Conservation (phyloP, 2,329 filamentous ascomycete species). For the Diaporthe capsici region DNA sequence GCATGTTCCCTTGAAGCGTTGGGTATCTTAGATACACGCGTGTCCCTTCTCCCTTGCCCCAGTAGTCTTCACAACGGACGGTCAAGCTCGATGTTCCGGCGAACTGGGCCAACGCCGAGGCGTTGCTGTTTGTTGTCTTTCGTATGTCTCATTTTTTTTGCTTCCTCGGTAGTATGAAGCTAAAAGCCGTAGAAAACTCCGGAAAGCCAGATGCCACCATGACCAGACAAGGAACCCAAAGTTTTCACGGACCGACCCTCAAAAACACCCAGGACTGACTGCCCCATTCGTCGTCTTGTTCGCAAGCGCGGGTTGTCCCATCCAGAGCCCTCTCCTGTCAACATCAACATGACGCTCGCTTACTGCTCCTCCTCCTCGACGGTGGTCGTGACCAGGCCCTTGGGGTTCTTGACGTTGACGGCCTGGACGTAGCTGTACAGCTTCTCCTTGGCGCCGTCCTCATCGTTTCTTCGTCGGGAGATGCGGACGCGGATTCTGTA, state of each 20-base stretch:
- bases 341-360: slow-evolving; percentile 22
- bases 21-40: slow-evolving; percentile 35
- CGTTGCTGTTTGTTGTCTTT: slow-evolving; percentile 35
- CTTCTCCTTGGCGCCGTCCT: slow-evolving; percentile 99
- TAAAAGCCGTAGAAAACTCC: slow-evolving; percentile 61
- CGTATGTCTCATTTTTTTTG: slow-evolving; percentile 41
- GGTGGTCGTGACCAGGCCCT: slow-evolving; percentile 94
- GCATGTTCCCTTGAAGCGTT: slow-evolving; percentile 1
- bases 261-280: slow-evolving; percentile 38
- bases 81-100: slow-evolving; percentile 2
- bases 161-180: slow-evolving; percentile 56
- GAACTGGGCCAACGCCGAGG: slow-evolving; percentile 18
- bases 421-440: slow-evolving; percentile 99
- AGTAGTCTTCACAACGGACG: slow-evolving; percentile 10
- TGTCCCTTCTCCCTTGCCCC: slow-evolving; percentile 13
- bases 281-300: slow-evolving; percentile 47
- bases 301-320: slow-evolving; percentile 27
- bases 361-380: slow-evolving; percentile 77
- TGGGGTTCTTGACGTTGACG: slow-evolving; percentile 99
- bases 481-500: slow-evolving; percentile 98
- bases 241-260: slow-evolving; percentile 45
- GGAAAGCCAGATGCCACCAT: slow-evolving; percentile 60
- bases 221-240: slow-evolving; percentile 50
- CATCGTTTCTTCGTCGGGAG: slow-evolving; percentile 99
- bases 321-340: slow-evolving; percentile 24